Percentiles rank a stretch among this genome's conserved stretches.
phyloP scores from a whole-genome alignment of 2,329 filamentous ascomycete species.

The Pyrenophora graminea region DNA sequence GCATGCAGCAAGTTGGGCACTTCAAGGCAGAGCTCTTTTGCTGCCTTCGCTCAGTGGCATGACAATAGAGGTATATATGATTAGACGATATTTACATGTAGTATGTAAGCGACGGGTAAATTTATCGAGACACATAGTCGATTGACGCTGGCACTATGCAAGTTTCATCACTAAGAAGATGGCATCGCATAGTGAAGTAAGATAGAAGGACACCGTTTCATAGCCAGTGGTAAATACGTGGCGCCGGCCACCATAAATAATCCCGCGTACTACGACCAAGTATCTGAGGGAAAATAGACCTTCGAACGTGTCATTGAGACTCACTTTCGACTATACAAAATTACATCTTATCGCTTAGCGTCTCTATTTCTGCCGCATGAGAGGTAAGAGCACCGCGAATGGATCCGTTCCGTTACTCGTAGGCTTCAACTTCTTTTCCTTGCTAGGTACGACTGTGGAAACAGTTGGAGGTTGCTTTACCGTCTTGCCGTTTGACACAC shows the following conservation, averaged over 20 bases:
- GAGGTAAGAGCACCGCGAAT: conserved; percentile 1
- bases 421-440: not conserved
- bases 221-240: too few species aligned
- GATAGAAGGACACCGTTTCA: too few species aligned
- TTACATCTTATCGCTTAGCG: not conserved
- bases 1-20: conserved; percentile 1
- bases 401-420: not conserved
- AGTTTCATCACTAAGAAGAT: too few species aligned
- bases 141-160: too few species aligned
- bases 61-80: too few species aligned
- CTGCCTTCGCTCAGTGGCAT: too few species aligned
- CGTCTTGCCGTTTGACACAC: not conserved
- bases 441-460: not conserved
- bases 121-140: too few species aligned
- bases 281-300: not conserved
- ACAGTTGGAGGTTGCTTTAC: not conserved
- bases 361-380: conserved; percentile 1
- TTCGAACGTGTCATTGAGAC: too few species aligned
- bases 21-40: conserved; percentile 46
- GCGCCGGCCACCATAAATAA: too few species aligned
- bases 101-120: too few species aligned
- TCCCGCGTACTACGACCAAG: not conserved
- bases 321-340: not conserved
- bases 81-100: too few species aligned
- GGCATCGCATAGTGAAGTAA: too few species aligned